Evolutionary conservation across 2,329 filamentous ascomycete genomes (phyloP), one percentile per base, ranked within the genome.

Genomic region (Neurospora crassa): DNA sequence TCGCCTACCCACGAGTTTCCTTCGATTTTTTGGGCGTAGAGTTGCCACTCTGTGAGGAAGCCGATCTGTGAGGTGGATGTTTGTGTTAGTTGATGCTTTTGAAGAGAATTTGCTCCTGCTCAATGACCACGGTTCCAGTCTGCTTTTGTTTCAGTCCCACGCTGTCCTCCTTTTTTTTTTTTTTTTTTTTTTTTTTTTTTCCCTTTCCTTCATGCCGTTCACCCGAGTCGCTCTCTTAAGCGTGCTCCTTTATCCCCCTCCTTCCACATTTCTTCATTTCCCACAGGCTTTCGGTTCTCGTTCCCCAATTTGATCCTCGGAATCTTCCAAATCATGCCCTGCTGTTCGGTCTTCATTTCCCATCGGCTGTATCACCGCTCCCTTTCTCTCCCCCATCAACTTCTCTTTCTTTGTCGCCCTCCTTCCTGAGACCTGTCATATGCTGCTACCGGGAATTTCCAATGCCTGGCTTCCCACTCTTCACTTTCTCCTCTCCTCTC

Each of bases 1-100:
- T 93, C 92, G 1, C 91, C 95, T 72, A 87, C 85, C 96, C 96
- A 98, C 0, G 86, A 81, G 70, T 97, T 91, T 0, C 94, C 95
- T 78, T 98, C 95, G 18, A 99, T 83, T 79, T 93, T 90, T 79
- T 99, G 95, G 1, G 94, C 94, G 79, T 98, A 99, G 69, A 93
- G 83, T 81, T 99, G 96, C 95, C 95, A 99, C 81, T 98, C 94
- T 0, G 92, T 95, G 76, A 99, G 85, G 80, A 99, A 99, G 1
- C 95, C 96, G 77, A 98, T 93, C 93, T 97, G 75, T 16, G 69
- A 16, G 69, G 53, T 16, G 18, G 70, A 42, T 16, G 20, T 29
- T 12, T 12, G 18, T 14, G 37, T 5, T 41, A 53, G 29, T 47
- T 1, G 2, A 24, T 69, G 24, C 34, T 10, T n/a, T 18, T 16